A percentile compares a stretch with the other conserved stretches of the same genome.
These are phyloP conservation scores for Phytophthora sojae DNA, from an alignment of 352 stramenopile species.

Conservation along the genomic window DNA sequence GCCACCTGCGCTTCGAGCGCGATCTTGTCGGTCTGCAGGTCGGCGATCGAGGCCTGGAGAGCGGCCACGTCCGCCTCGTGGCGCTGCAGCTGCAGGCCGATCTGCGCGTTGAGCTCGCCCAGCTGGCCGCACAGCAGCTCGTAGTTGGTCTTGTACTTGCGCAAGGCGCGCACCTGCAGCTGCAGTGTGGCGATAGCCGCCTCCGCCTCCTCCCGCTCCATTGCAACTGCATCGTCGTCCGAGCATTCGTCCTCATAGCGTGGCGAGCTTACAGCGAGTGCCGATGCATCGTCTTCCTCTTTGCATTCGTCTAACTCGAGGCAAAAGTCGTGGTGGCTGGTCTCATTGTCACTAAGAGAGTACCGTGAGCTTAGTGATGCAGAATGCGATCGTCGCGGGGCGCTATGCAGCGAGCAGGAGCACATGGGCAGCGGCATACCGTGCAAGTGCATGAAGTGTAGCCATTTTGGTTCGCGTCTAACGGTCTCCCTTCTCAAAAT, in stretches of 20 bases:
- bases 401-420: constrained; percentile 15
- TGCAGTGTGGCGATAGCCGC: constrained; percentile 35
- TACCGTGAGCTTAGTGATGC: background rate
- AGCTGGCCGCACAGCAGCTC: constrained; percentile 76
- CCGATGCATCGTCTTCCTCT: constrained; percentile 1
- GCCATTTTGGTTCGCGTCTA: constrained; percentile 29
- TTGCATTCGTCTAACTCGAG: background rate
- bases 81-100: constrained; percentile 71
- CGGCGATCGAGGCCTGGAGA: constrained; percentile 48
- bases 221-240: constrained; percentile 2
- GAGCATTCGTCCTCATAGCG: background rate
- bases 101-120: constrained; percentile 72
- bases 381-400: background rate
- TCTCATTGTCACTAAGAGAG: background rate
- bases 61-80: constrained; percentile 71
- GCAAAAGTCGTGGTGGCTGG: background rate
- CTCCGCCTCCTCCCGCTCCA: constrained; percentile 23
- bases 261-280: constrained; percentile 6
- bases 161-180: constrained; percentile 58
- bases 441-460: constrained; percentile 13
- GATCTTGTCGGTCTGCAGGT: constrained; percentile 49
- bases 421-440: constrained; percentile 11
- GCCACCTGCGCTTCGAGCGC: constrained; percentile 36
- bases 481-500: constrained; percentile 5
- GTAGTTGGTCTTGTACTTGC: constrained; percentile 85